phyloP scores from a whole-genome alignment of 768 basidiomycete genomes.

The Boletus fagicola region DNA sequence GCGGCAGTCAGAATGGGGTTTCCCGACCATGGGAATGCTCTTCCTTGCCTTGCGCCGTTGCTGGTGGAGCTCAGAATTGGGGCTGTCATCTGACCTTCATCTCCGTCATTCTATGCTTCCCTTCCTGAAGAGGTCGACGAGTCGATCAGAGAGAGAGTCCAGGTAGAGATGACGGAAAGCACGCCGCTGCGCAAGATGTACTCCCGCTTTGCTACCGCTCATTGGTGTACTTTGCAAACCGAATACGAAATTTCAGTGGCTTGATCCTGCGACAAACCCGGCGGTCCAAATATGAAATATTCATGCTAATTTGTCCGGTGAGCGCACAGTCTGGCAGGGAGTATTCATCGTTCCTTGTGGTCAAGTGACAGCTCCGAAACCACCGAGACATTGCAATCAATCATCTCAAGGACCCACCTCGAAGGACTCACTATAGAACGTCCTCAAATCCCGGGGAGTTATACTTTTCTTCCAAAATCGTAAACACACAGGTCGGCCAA shows the following conservation, averaged over 20 bases:
- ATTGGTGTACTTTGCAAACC: background rate
- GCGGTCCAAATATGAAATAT: background rate
- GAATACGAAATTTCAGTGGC: background rate
- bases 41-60: background rate
- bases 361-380: too few relatives aligned
- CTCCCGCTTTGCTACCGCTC: background rate
- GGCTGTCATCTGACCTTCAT: background rate
- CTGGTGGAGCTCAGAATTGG: background rate
- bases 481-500: background rate
- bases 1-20: background rate
- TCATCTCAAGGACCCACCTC: background rate
- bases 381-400: background rate
- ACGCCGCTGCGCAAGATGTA: background rate
- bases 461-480: too few relatives aligned
- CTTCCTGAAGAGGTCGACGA: background rate
- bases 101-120: background rate
- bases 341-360: too few relatives aligned
- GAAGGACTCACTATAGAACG: background rate
- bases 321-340: too few relatives aligned
- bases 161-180: background rate
- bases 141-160: background rate
- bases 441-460: too few relatives aligned
- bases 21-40: too few relatives aligned
- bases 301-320: background rate
- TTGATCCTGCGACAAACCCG: background rate